Evolutionary conservation across 768 basidiomycete species (phyloP), one percentile per base, ranked within the genome.

Genomic region (Imleria badia): DNA sequence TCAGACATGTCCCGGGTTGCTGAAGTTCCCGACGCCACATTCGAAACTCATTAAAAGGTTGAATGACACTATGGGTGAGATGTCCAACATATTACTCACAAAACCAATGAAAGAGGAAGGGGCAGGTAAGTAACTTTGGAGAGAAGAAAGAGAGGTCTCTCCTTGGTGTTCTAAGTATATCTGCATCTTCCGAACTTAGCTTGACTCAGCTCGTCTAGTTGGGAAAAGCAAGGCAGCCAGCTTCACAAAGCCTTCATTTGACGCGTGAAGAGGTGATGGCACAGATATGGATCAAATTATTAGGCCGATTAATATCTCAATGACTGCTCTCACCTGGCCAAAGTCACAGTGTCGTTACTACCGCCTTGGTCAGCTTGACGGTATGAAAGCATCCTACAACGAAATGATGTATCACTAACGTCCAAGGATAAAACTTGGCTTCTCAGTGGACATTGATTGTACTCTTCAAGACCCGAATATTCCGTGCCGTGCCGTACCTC

Each of bases 391-490:
- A 5, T 19, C 7, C 5, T n/a, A 11, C 6, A 20, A 43, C 22
- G 12, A 19, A 33, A 6, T 6, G 2, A 2, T 8, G 22, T 29
- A 38, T 22, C n/a, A n/a, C 19, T 54, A 6, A 59, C 10, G 1
- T 41, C 5, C 19, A 29, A 31, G 48, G 14, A 3, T 12, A 14
- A 41, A 34, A 10, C 20, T 23, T 36, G 22, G 0, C 12, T 45
- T 11, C 17, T 15, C 33, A 64, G 62, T 85, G 83, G 82, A 79
- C 82, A 3, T 69, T 86, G 0, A 79, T 85, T 30, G 84, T 85
- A 60, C 76, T 85, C 2, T 72, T 73, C 8, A 72, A 67, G 34
- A 79, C 42, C 74, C 68, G 0, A 73, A 77, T 26, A 70, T 26
- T 6, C 26, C 26, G 26, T 26, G 6, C 26, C 4, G 6, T 26